Conservation (phyloP, 331 rosid genomes). For the Acacia concinna region DNA sequence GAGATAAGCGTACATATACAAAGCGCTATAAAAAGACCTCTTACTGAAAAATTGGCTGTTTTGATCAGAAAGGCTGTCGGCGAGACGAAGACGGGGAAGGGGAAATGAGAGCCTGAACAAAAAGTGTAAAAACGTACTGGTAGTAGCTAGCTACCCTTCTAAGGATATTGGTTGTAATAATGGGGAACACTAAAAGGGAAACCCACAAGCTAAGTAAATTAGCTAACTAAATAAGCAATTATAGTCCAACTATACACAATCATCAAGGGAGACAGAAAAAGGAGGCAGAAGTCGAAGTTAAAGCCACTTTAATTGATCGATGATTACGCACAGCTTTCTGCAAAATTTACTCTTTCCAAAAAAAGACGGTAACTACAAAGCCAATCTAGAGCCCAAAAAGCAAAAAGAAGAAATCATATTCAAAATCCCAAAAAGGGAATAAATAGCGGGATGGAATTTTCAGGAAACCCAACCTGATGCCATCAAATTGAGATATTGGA, state of each 20-base stretch:
- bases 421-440: neutral
- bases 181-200: constrained; percentile 7
- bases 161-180: constrained; percentile 2
- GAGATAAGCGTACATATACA: neutral
- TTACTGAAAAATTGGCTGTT: neutral
- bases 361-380: neutral
- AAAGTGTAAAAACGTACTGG: constrained; percentile 24
- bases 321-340: neutral
- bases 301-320: constrained; percentile 31
- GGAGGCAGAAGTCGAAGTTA: neutral
- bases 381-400: neutral
- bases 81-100: neutral
- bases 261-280: neutral
- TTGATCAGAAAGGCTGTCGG: neutral
- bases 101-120: neutral
- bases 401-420: neutral
- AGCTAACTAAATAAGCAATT: constrained; percentile 24
- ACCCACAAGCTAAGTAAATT: constrained; percentile 13
- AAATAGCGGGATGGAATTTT: neutral
- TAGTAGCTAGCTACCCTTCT: neutral
- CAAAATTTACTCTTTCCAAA: neutral
- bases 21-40: neutral
- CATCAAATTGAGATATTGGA: constrained; percentile 41
- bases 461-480: constrained; percentile 49
- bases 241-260: constrained; percentile 15